Evolutionary conservation across 2,329 filamentous ascomycete species (phyloP), one percentile per base, ranked within the genome.

Genomic region (Alternaria gansuensis): DNA sequence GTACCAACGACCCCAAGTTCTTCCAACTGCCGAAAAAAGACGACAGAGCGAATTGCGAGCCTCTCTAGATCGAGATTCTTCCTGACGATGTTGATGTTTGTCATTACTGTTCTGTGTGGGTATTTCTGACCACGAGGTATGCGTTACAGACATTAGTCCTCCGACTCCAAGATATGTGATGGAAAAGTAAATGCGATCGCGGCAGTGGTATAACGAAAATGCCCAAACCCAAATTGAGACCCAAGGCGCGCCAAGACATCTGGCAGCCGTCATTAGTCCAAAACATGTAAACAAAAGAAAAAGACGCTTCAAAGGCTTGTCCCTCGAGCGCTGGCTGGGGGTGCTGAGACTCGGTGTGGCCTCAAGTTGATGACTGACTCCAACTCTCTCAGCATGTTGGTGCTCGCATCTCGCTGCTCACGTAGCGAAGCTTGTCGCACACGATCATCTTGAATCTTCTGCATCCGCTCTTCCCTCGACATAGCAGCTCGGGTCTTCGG

Each of bases 351-450:
- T 13, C 74, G 57, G 40, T 71, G 68, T 26, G 75, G 74, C 33
- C 76, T 54, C 21, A 78, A 58, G 51, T 73, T 75, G 40, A 98
- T 96, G 60, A 99, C 88, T 62, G 91, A 94, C 80, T 97, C 92
- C 58, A 99, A 83, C 79, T 99, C 95, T 63, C 90, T 88, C 63
- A 99, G 84, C 92, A 99, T 97, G 68, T 90, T 92, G 41, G 88
- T 91, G 63, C 88, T 96, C 10, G 92, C 90, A 62, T 97, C 92
- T 43, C 87, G 82, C 72, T 90, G 90, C 68, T 93, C 91, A 54
- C 88, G 87, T 39, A 88, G 82, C 39, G 87, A 83, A 21, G 90
- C 89, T 73, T 91, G 90, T 63, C 86, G 87, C 53, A 88, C 88
- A 57, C 94, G 86, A 43, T 98, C 94, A 73, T 97, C 93, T 69